phyloP scores from a whole-genome alignment of 2,329 filamentous ascomycete genomes.

The Calonectria pseudoreteaudii region DNA sequence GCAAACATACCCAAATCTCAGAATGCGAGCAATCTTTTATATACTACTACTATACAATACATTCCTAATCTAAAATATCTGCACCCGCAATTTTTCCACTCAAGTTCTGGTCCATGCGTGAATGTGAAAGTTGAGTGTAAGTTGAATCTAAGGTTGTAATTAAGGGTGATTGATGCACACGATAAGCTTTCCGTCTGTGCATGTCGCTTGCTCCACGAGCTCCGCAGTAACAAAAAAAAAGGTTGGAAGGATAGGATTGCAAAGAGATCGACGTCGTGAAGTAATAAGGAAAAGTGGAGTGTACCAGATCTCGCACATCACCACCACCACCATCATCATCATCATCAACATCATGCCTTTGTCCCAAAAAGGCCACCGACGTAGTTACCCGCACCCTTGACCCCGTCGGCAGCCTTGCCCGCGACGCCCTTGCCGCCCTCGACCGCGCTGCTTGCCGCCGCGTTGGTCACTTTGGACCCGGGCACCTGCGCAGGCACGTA shows the following conservation, averaged over 20 bases:
- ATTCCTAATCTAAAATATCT: constrained; percentile 18
- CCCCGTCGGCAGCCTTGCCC: constrained; percentile 38
- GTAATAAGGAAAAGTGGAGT: not conserved
- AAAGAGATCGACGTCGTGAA: not conserved
- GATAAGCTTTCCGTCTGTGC: constrained; percentile 7
- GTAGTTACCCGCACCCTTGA: constrained; percentile 45
- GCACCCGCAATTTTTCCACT: not conserved
- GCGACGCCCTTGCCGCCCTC: constrained; percentile 49
- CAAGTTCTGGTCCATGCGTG: not conserved
- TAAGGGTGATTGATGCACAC: not conserved
- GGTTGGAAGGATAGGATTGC: not conserved
- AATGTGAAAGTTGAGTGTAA: not conserved
- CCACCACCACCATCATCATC: too few relatives aligned
- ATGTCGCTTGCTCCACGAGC: not conserved
- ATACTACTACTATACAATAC: constrained; percentile 17
- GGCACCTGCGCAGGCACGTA: constrained; percentile 53
- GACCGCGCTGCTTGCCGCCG: constrained; percentile 40
- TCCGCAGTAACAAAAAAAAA: not conserved
- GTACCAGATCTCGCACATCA: not conserved
- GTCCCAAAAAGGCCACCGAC: constrained; percentile 50
- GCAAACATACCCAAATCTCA: constrained; percentile 21
- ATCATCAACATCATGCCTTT: not conserved
- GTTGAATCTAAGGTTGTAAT: not conserved
- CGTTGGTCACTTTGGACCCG: constrained; percentile 42
- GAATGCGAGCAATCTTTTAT: constrained; percentile 17